phyloP scores from a whole-genome alignment of 2,329 filamentous ascomycete genomes.

The Beauveria rudraprayagi region DNA sequence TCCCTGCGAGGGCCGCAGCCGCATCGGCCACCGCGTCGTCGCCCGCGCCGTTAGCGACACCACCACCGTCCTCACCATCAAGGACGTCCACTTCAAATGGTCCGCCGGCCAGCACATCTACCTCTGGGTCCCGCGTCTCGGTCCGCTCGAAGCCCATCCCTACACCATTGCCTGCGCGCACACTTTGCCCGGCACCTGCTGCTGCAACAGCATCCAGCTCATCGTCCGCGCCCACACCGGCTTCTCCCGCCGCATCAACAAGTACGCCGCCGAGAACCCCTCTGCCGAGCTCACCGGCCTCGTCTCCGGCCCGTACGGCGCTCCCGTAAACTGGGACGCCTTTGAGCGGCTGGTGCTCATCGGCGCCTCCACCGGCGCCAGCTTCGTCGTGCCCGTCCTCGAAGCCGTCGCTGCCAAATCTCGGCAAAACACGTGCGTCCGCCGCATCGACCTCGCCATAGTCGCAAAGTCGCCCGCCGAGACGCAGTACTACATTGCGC shows the following conservation, averaged over 20 bases:
- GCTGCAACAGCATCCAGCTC: constrained; percentile 52
- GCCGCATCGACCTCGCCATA: constrained; percentile 45
- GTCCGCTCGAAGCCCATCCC: constrained; percentile 48
- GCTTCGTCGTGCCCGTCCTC: constrained; percentile 51
- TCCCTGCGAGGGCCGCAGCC: constrained; percentile 38
- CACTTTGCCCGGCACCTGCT: constrained; percentile 40
- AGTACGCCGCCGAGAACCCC: constrained; percentile 33
- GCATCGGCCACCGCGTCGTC: constrained; percentile 45
- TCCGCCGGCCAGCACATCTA: constrained; percentile 53
- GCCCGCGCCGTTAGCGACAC: constrained; percentile 40
- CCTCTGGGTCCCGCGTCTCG: constrained; percentile 49
- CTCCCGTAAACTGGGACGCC: constrained; percentile 46
- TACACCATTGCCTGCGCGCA: constrained; percentile 55
- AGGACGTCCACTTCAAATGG: constrained; percentile 52
- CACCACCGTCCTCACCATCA: constrained; percentile 51
- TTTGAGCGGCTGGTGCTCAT: constrained; percentile 54
- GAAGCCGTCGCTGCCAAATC: constrained; percentile 41
- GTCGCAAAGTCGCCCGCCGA: constrained; percentile 44
- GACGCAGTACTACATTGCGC: constrained; percentile 45
- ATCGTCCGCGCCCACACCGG: constrained; percentile 48
- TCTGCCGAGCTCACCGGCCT: constrained; percentile 30
- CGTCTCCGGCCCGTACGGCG: constrained; percentile 48
- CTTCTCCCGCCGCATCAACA: constrained; percentile 47
- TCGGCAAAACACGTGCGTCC: constrained; percentile 36
- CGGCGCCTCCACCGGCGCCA: constrained; percentile 55